Base-by-base conservation (phyloP, 768 basidiomycete genomes). In the Termitomyces sp. region DNA sequence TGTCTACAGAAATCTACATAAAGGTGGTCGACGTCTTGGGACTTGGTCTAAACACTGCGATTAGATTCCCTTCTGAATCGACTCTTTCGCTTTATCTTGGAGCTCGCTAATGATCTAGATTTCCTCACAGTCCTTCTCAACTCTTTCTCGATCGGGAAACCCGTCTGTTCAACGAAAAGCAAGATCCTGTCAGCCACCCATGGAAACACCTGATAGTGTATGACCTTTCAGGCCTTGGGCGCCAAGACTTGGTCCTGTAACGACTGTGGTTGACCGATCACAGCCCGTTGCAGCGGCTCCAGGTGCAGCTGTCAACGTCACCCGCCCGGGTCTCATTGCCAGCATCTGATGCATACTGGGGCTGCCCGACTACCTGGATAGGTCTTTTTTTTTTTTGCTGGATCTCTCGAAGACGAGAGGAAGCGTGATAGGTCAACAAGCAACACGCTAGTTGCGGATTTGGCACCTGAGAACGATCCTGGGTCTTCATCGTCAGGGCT, bases 351-450 rank as follows among this genome's bases (percentile, higher is more conserved):
- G 42, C 29, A 38, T 54, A 62, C 57, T 62, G 56, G 57, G 42
- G 50, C 36, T 62, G 56, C 56, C 61, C 66, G 64, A 42, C 65
- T 75, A 4, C 73, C 76, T 1, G 73, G 70, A 2, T 64, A 69
- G 43, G 73, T 38, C 4, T 20, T 20, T 20, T 20, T 25, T 25
- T 25, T 20, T 61, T 46, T 57, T 49, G 9, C 32, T 61, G 5
- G 29, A 29, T 29, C 29, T 5, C 11, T n/a, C 20, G 1, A 11
- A 29, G 29, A 11, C 8, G 48, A 49, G 8, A 53, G 46, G 37
- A 20, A 52, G 3, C n/a, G 12, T 52, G 8, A 11, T n/a, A 14
- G 11, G 15, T 25, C 45, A 20, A 25, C 9, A 11, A 2, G 20
- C n/a, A 25, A 47, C n/a, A 25, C 20, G 10, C 4, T 6, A 29